phyloP scores from a whole-genome alignment of 345 rosid species.

The Microcos paniculata region DNA sequence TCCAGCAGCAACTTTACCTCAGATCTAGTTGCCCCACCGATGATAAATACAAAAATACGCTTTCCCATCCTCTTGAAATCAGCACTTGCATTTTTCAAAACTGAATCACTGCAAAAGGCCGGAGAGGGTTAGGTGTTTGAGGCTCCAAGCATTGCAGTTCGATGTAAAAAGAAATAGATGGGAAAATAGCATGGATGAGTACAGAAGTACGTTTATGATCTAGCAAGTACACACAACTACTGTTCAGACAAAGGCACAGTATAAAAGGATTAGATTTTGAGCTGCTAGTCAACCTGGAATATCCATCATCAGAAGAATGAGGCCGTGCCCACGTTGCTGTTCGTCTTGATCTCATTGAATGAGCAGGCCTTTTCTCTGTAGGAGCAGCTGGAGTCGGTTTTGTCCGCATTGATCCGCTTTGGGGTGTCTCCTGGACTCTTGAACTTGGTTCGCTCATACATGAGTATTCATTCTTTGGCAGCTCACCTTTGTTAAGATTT shows the following conservation, averaged over 20 bases:
- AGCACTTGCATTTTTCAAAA: constrained; percentile 41
- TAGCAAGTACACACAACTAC: background rate
- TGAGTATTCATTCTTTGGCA: constrained; percentile 65
- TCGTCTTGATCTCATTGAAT: constrained; percentile 86
- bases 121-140: constrained; percentile 21
- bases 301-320: constrained; percentile 75
- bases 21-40: constrained; percentile 96
- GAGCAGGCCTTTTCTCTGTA: constrained; percentile 66
- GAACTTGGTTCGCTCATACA: constrained; percentile 48
- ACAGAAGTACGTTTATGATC: background rate
- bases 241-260: background rate
- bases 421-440: constrained; percentile 26
- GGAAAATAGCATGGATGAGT: background rate
- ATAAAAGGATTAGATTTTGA: background rate
- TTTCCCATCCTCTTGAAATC: constrained; percentile 82
- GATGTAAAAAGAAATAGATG: background rate
- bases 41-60: constrained; percentile 79
- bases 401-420: constrained; percentile 39
- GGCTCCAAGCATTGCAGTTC: constrained; percentile 9
- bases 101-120: constrained; percentile 59
- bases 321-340: constrained; percentile 81
- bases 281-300: constrained; percentile 51
- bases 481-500: constrained; percentile 63
- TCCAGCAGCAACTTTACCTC: constrained; percentile 49
- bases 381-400: constrained; percentile 38